Evolutionary conservation across 1,284 basidiomycete genomes (phyloP), one percentile per base, ranked within the genome.

Genomic region (Naganishia sp.): DNA sequence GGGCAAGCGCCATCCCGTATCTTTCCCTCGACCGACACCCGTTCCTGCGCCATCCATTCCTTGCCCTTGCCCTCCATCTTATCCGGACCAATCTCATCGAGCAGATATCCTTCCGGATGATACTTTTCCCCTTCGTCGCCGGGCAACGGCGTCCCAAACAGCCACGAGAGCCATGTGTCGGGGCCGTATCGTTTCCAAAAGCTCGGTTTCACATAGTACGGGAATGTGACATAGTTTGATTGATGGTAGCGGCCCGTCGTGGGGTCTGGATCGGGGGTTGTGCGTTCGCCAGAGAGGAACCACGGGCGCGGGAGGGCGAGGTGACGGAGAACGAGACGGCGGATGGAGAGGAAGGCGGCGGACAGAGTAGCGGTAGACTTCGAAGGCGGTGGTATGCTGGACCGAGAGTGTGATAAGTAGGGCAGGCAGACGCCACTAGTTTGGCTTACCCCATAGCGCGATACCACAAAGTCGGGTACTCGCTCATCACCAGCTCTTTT

Each of bases 191-290:
- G 58, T 25, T 55, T 55, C 66, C 66, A 67, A 2, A 63, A n/a
- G 25, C 52, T 56, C 21, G 66, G 66, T 10, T 49, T 47, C 35
- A 67, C 60, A 53, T 67, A 67, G 66, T 56, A 67, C 6, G 66
- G 66, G 25, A 55, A 63, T 18, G 66, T 47, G 15, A 49, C 45
- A 53, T 67, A 67, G 10, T 39, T 31, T 2, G 32, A 31, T 41
- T 50, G 49, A 2, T 50, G 58, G 53, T 62, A 67, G 1, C 42
- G 60, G 2, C 58, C 58, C 23, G 66, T 58, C 0, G 32, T 21
- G 0, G 66, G 46, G 31, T 62, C 58, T 6, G 58, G 52, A 39
- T 55, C 51, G 21, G n/a, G n/a, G 35, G 50, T 57, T 4, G 60
- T 55, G 25, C 52, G 52, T 18, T 31, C 35, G 41, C 41, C 28